Base-by-base conservation (phyloP, 345 rosid genomes). In the Combretum micranthum region DNA sequence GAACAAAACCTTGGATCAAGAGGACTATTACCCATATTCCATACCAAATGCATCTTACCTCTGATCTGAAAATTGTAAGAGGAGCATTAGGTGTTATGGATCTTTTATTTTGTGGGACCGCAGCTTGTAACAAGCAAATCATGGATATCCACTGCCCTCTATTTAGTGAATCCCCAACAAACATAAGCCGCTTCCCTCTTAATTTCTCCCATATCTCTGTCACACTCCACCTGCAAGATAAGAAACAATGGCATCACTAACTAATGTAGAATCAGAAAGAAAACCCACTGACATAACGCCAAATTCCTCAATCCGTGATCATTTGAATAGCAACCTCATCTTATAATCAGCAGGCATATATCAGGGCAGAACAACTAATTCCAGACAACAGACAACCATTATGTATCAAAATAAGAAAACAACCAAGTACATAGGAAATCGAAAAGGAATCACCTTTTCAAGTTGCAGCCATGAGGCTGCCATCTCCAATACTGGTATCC, bases 71-170 rank as follows among this genome's bases (percentile, higher is more conserved):
- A 69, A 85, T 78, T 60, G 99, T 87, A 70, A 93, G 97, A 45
- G 65, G 76, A 13, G 99, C 91, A 72, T 93, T 88, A 0, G 99
- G 97, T 2, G 96, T 61, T 78, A 89, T 93, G 39, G 96, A 87
- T 69, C 77, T 83, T 77, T 80, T 82, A 42, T 87, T 65, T 52
- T 73, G 76, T 0, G 97, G 84, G 72, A 87, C 78, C 20, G 76
- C 96, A 12, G 99, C 85, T 67, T 87, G 97, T 54, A 93, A 64
- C 48, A 93, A 76, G 60, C 99, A 89, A 50, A 93, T 80, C 96
- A 93, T 83, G 15, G 99, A 93, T 73, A 93, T 93, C 99, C 99
- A 93, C 62, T 93, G 99, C 44, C 99, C 99, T 80, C 99, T 70
- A 64, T 87, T 83, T 43, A 89, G 65, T 0, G 99, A 93, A 80